Percentiles rank a stretch among this genome's conserved stretches.
phyloP scores from a whole-genome alignment of 2,329 filamentous ascomycete genomes.

The Penicillium sumatraense region DNA sequence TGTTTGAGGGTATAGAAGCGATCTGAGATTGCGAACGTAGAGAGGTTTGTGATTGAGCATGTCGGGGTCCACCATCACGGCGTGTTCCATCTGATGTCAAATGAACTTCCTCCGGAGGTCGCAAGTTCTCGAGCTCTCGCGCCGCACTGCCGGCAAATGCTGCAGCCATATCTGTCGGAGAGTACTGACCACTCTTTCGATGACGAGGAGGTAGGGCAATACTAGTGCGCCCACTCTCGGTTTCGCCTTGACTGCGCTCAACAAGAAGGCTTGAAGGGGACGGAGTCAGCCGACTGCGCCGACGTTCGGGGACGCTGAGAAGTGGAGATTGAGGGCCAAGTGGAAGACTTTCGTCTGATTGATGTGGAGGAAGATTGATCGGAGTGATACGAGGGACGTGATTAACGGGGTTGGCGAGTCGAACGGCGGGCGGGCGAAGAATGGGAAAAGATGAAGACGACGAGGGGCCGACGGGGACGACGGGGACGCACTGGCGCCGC shows the following conservation, averaged over 20 bases:
- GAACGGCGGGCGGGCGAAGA: constrained; percentile 49
- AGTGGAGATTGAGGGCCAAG: constrained; percentile 53
- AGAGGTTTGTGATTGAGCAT: constrained; percentile 46
- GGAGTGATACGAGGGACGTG: constrained; percentile 61
- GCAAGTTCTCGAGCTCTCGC: constrained; percentile 32
- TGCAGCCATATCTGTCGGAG: constrained; percentile 31
- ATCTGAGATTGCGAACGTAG: constrained; percentile 46
- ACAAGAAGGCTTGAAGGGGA: constrained; percentile 52
- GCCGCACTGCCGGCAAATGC: constrained; percentile 30
- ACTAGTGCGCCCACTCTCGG: constrained; percentile 56
- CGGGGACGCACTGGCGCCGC: constrained; percentile 30
- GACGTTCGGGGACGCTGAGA: constrained; percentile 61
- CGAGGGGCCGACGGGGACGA: constrained; percentile 27
- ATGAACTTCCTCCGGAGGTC: constrained; percentile 36
- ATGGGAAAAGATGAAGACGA: constrained; percentile 23
- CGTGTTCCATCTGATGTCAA: constrained; percentile 30
- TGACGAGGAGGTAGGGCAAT: constrained; percentile 55
- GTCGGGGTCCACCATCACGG: constrained; percentile 37
- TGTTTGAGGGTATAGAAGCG: constrained; percentile 44
- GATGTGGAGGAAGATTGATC: constrained; percentile 46
- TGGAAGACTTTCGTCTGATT: constrained; percentile 40
- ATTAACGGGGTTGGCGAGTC: constrained; percentile 66
- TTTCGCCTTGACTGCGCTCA: constrained; percentile 51
- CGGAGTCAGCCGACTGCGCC: constrained; percentile 57
- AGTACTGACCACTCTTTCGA: constrained; percentile 37